phyloP scores from a whole-genome alignment of 345 rosid genomes.

The Iberis pinnata region DNA sequence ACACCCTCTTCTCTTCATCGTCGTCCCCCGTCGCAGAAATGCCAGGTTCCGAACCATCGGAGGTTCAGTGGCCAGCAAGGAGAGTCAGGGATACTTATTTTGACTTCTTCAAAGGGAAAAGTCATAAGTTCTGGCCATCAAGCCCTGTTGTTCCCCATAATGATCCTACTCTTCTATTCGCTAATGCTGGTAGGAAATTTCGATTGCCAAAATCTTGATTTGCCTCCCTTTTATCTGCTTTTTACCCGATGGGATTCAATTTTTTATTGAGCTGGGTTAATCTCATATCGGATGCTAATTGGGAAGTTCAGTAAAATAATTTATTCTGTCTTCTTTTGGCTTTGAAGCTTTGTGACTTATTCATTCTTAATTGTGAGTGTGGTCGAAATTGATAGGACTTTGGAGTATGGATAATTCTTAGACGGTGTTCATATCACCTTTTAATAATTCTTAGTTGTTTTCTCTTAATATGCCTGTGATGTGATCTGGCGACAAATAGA shows the following conservation, averaged over 20 bases:
- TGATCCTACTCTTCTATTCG: constrained; percentile 91
- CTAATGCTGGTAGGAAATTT: constrained; percentile 63
- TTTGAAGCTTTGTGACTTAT: background rate
- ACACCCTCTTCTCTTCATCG: constrained; percentile 4
- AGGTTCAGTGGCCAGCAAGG: constrained; percentile 57
- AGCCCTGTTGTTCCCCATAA: constrained; percentile 89
- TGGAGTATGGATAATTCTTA: background rate
- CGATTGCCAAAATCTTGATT: background rate
- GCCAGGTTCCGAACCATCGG: constrained; percentile 36
- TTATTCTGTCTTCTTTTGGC: background rate
- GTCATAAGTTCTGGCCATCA: constrained; percentile 72
- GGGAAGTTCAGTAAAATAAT: no score
- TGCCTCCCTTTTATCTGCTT: background rate
- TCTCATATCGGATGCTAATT: background rate
- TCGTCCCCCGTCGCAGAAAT: constrained; percentile 11
- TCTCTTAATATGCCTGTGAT: background rate
- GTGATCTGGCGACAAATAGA: background rate
- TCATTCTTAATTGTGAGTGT: background rate
- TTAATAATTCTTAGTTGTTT: no score
- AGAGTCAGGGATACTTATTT: constrained; percentile 73
- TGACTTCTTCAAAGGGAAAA: constrained; percentile 55
- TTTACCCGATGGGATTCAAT: background rate
- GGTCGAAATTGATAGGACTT: background rate
- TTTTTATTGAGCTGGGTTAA: background rate
- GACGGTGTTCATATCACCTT: background rate